Evolutionary conservation across 805 yeast genomes (phyloP).

Genomic region (Candida manassasensis): DNA sequence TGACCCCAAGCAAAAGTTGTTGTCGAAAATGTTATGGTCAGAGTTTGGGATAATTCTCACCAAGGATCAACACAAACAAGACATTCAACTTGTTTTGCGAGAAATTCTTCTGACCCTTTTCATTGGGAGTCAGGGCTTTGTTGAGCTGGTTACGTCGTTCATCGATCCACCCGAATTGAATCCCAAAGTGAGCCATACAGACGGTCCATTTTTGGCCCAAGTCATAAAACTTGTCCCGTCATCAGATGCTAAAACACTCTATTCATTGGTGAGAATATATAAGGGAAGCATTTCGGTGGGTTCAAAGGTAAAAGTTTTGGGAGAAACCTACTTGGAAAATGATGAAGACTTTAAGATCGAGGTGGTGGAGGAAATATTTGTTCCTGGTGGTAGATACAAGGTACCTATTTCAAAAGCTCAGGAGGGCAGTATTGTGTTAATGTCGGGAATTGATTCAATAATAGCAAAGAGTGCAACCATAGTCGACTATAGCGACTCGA

Average conservation of each 20-base stretch:
- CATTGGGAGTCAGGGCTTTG: slow-evolving; percentile 40
- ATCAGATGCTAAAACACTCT: slow-evolving; percentile 47
- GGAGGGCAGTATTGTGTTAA: slow-evolving; percentile 64
- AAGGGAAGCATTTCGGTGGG: slow-evolving; percentile 55
- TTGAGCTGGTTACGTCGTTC: slow-evolving; percentile 38
- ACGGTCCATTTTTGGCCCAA: slow-evolving; percentile 15
- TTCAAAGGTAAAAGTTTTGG: slow-evolving; percentile 48
- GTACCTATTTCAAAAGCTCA: slow-evolving; percentile 48
- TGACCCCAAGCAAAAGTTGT: slow-evolving; percentile 30
- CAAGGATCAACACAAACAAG: slow-evolving; percentile 41
- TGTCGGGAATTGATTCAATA: slow-evolving; percentile 57
- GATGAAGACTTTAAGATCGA: slow-evolving; percentile 48
- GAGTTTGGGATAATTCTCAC: slow-evolving; percentile 45
- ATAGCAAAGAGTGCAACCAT: slow-evolving; percentile 62
- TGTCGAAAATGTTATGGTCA: slow-evolving; percentile 42
- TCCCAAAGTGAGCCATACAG: not conserved
- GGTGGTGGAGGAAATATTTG: slow-evolving; percentile 37
- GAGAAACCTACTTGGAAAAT: slow-evolving; percentile 47
- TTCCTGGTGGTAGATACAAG: slow-evolving; percentile 71
- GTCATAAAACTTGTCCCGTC: slow-evolving; percentile 53
- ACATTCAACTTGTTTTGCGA: slow-evolving; percentile 55
- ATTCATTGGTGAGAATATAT: slow-evolving; percentile 57
- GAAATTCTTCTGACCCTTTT: slow-evolving; percentile 54
- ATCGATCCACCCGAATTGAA: slow-evolving; percentile 22
- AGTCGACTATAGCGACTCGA: slow-evolving; percentile 11